Evolutionary conservation across 805 yeast genomes (phyloP).

Genomic region (Yarrowia sp.): DNA sequence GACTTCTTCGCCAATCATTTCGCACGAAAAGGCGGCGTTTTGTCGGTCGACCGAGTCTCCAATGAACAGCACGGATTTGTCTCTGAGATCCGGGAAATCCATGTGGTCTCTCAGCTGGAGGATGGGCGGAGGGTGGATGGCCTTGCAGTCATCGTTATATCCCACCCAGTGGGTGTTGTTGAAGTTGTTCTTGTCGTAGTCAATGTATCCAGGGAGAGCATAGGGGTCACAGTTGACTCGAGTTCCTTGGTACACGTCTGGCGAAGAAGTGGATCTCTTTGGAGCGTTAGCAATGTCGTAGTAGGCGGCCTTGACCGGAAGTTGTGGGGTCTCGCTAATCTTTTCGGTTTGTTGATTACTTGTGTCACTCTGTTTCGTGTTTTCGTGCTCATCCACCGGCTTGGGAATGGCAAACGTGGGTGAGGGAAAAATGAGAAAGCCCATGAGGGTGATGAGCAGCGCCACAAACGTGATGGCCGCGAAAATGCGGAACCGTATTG

Average conservation of each 20-base stretch:
- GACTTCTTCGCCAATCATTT: slow-evolving; percentile 19
- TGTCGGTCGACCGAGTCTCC: slow-evolving; percentile 40
- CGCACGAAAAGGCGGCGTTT: slow-evolving; percentile 36
- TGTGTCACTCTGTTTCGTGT: neutral
- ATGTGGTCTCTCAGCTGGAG: slow-evolving; percentile 21
- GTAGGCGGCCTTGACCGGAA: slow-evolving; percentile 21
- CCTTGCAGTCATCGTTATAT: slow-evolving; percentile 34
- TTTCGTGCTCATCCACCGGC: too few relatives aligned
- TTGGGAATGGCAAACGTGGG: slow-evolving; percentile 1
- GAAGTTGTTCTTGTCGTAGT: slow-evolving; percentile 31
- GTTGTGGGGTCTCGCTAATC: neutral
- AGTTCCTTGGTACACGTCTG: slow-evolving; percentile 25
- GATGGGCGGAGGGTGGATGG: slow-evolving; percentile 30
- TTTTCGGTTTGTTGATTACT: neutral
- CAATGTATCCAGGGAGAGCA: slow-evolving; percentile 34
- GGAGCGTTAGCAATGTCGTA: slow-evolving; percentile 15
- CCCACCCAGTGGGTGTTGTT: slow-evolving; percentile 35
- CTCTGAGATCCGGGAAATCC: slow-evolving; percentile 25
- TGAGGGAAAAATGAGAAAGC: slow-evolving; percentile 4
- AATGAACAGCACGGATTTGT: slow-evolving; percentile 37
- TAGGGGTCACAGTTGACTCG: slow-evolving; percentile 38
- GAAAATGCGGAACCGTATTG: slow-evolving; percentile 25
- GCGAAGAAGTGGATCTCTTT: neutral
- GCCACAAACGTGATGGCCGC: slow-evolving; percentile 8
- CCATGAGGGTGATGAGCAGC: slow-evolving; percentile 5